These are phyloP conservation scores for Ogataea zsoltii DNA, from an alignment of 805 yeast species.

Conservation along the genomic window DNA sequence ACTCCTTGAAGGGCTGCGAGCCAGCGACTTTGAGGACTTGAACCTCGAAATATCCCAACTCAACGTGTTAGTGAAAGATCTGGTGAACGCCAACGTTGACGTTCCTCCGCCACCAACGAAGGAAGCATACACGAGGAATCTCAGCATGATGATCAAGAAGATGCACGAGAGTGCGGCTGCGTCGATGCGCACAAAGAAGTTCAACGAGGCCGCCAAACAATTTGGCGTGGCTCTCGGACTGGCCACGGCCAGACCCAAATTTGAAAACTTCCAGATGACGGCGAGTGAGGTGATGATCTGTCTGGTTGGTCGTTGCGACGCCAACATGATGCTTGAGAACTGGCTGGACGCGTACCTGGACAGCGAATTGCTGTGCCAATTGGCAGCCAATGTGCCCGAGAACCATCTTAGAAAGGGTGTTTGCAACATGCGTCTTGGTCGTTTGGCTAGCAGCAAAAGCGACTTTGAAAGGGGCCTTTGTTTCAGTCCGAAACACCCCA, in stretches of 20 bases:
- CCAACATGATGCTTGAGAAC: constrained; percentile 55
- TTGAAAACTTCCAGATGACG: constrained; percentile 73
- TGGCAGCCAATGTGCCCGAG: constrained; percentile 63
- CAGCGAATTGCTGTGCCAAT: constrained; percentile 61
- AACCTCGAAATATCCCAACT: constrained; percentile 35
- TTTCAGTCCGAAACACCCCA: constrained; percentile 54
- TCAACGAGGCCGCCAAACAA: constrained; percentile 62
- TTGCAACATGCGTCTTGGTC: constrained; percentile 60
- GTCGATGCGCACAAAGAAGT: constrained; percentile 54
- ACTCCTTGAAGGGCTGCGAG: constrained; percentile 23
- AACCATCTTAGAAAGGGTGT: constrained; percentile 73
- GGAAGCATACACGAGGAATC: constrained; percentile 54
- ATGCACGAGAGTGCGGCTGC: constrained; percentile 64
- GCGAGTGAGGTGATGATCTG: constrained; percentile 67
- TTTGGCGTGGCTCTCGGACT: constrained; percentile 67
- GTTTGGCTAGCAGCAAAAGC: constrained; percentile 59
- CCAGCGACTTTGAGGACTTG: constrained; percentile 24
- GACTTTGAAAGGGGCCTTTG: constrained; percentile 74
- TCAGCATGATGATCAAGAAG: constrained; percentile 61
- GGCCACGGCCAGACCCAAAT: constrained; percentile 66
- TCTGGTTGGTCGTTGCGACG: constrained; percentile 71
- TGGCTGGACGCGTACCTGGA: constrained; percentile 65
- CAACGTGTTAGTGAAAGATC: constrained; percentile 40
- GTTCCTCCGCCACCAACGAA: constrained; percentile 57
- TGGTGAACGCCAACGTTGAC: constrained; percentile 44